Percentiles rank a stretch among this genome's conserved stretches.
phyloP scores from a whole-genome alignment of 2,329 filamentous ascomycete genomes.

The Colletotrichum eleusines region DNA sequence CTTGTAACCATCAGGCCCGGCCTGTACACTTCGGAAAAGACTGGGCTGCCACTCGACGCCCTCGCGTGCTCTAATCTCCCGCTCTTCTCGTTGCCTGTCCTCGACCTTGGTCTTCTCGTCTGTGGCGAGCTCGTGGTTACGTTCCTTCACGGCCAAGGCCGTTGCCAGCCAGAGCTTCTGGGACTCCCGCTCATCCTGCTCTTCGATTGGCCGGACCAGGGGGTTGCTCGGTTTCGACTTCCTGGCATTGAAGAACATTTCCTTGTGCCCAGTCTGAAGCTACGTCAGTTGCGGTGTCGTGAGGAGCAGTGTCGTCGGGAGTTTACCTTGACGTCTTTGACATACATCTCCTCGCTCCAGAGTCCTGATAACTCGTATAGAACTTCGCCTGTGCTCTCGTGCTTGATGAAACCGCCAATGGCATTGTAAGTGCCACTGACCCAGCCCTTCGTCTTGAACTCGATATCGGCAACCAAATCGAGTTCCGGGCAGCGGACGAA shows the following conservation, averaged over 20 bases:
- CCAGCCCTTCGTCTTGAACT: slow-evolving; percentile 99
- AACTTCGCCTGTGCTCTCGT: slow-evolving; percentile 85
- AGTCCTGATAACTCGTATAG: slow-evolving; percentile 93
- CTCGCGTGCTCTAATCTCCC: slow-evolving; percentile 81
- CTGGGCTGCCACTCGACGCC: slow-evolving; percentile 89
- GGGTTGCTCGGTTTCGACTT: slow-evolving; percentile 82
- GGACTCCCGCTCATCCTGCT: slow-evolving; percentile 92
- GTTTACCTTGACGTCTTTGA: slow-evolving; percentile 83
- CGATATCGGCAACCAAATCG: slow-evolving; percentile 87
- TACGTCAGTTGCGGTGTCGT: background rate
- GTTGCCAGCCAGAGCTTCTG: slow-evolving; percentile 89
- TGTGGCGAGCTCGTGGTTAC: slow-evolving; percentile 90
- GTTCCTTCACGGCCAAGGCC: slow-evolving; percentile 82
- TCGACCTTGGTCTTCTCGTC: slow-evolving; percentile 98
- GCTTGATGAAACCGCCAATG: slow-evolving; percentile 91
- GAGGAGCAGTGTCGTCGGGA: background rate
- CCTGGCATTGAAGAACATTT: slow-evolving; percentile 89
- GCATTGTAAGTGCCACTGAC: slow-evolving; percentile 97
- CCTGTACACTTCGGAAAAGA: slow-evolving; percentile 82
- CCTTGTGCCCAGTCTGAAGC: slow-evolving; percentile 84
- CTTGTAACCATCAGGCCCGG: slow-evolving; percentile 77
- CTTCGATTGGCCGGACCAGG: slow-evolving; percentile 78
- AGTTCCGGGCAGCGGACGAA: slow-evolving; percentile 92
- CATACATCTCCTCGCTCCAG: slow-evolving; percentile 95
- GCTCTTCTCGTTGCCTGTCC: slow-evolving; percentile 90